A percentile compares a stretch with the other conserved stretches of the same genome.
These are phyloP conservation scores for Kodamaea alishanica DNA, from an alignment of 1,139 yeast genomes.

Conservation along the genomic window DNA sequence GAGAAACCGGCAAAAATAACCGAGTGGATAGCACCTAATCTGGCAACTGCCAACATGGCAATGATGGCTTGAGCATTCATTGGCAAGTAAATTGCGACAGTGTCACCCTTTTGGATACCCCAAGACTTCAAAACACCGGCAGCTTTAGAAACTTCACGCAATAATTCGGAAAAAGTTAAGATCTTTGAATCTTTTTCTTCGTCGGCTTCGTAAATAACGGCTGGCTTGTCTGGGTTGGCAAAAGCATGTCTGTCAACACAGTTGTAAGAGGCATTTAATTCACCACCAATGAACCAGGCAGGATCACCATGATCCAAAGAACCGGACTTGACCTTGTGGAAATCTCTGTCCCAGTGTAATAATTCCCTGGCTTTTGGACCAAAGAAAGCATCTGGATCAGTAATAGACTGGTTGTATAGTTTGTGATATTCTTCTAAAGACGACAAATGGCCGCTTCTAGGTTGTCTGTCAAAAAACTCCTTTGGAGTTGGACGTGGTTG, in stretches of 20 bases:
- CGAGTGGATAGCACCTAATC: constrained; percentile 95
- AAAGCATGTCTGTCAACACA: constrained; percentile 97
- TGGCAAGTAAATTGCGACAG: constrained; percentile 94
- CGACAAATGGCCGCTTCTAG: constrained; percentile 48
- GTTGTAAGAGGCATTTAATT: constrained; percentile 89
- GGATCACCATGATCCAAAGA: constrained; percentile 74
- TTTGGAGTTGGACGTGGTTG: constrained; percentile 64
- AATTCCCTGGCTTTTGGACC: constrained; percentile 78
- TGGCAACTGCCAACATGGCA: constrained; percentile 90
- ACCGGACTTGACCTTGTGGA: constrained; percentile 69
- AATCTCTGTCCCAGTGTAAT: constrained; percentile 82
- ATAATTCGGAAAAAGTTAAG: constrained; percentile 81
- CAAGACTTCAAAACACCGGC: constrained; percentile 83
- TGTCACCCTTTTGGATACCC: constrained; percentile 92
- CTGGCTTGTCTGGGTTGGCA: constrained; percentile 79
- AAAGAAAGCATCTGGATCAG: constrained; percentile 80
- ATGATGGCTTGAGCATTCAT: constrained; percentile 95
- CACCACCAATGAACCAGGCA: constrained; percentile 93
- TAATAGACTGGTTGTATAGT: constrained; percentile 73
- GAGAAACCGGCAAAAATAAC: constrained; percentile 97
- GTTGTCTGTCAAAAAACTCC: constrained; percentile 73
- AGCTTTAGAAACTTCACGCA: constrained; percentile 80
- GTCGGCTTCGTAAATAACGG: constrained; percentile 93
- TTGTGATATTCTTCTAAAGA: constrained; percentile 65
- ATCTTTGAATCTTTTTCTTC: constrained; percentile 71